phyloP scores from a whole-genome alignment of 108 stramenopile genomes.

The Halocafeteria seosinensis region DNA sequence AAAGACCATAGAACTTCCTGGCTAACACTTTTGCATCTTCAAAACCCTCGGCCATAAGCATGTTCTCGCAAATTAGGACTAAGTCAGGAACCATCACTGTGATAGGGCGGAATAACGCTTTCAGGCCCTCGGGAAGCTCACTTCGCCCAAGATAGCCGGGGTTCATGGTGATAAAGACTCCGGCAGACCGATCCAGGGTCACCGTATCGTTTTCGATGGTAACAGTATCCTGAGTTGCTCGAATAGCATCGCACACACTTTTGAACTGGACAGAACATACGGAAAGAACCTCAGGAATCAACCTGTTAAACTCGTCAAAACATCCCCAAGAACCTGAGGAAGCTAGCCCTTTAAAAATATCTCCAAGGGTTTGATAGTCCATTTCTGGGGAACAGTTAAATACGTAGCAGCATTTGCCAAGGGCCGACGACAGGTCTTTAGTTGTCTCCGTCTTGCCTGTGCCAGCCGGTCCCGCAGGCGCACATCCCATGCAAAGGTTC shows the following conservation, averaged over 20 bases:
- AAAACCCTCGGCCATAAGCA: constrained; percentile 50
- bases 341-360: constrained; percentile 33
- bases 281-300: constrained; percentile 26
- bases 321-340: constrained; percentile 33
- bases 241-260: background rate
- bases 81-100: constrained; percentile 37
- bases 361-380: constrained; percentile 43
- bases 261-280: constrained; percentile 11
- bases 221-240: background rate
- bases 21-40: constrained; percentile 25
- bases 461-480: constrained; percentile 32
- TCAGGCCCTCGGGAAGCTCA: constrained; percentile 31
- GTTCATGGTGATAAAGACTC: constrained; percentile 39
- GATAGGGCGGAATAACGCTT: constrained; percentile 27
- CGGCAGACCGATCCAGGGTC: background rate
- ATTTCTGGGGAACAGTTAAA: constrained; percentile 48
- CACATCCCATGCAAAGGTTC: constrained; percentile 31
- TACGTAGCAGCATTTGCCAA: constrained; percentile 39
- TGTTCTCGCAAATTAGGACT: constrained; percentile 31
- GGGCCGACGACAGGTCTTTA: constrained; percentile 31
- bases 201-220: background rate
- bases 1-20: constrained; percentile 30
- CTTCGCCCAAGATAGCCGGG: constrained; percentile 34
- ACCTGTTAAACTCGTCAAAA: constrained; percentile 33
- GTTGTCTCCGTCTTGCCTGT: constrained; percentile 36